phyloP scores from a whole-genome alignment of 805 yeast species.

The Hanseniaspora taiwanica region DNA sequence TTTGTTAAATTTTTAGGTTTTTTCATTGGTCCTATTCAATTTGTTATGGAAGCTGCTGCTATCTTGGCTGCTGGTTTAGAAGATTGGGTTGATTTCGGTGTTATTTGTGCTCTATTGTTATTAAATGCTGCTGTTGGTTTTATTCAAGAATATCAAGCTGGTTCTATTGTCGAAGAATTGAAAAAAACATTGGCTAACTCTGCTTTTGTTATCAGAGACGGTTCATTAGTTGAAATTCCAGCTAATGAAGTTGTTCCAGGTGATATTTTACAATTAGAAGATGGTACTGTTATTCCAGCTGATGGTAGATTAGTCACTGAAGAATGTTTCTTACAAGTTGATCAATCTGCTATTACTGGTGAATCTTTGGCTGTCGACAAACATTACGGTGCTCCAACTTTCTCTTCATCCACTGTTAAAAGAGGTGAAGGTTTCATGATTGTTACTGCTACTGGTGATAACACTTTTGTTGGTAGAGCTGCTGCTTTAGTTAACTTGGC shows the following conservation, averaged over 20 bases:
- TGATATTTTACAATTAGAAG: conserved; percentile 85
- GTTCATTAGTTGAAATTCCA: conserved; percentile 59
- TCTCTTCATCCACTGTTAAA: conserved; percentile 90
- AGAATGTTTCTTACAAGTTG: conserved; percentile 78
- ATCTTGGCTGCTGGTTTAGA: conserved; percentile 89
- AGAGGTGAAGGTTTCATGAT: conserved; percentile 92
- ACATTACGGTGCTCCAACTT: conserved; percentile 72
- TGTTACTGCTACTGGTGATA: conserved; percentile 91
- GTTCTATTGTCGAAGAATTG: conserved; percentile 92
- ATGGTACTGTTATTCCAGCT: conserved; percentile 85
- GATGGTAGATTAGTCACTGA: conserved; percentile 85
- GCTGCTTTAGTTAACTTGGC: conserved; percentile 95
- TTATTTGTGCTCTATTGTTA: conserved; percentile 73
- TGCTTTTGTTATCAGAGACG: conserved; percentile 78
- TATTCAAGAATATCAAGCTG: conserved; percentile 95
- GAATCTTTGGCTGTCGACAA: conserved; percentile 94
- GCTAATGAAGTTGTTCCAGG: conserved; percentile 89
- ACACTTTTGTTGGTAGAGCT: conserved; percentile 93
- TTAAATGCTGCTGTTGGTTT: conserved; percentile 92
- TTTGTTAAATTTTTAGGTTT: conserved; percentile 70
- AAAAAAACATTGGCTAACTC: conserved; percentile 89
- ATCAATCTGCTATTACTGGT: conserved; percentile 96
- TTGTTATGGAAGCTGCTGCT: conserved; percentile 97
- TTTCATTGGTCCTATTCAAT: conserved; percentile 91
- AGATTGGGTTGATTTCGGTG: conserved; percentile 99